A percentile compares a stretch with the other conserved stretches of the same genome.
Conservation (phyloP, 306 rosid species). For the Trifolium fragiferum region DNA sequence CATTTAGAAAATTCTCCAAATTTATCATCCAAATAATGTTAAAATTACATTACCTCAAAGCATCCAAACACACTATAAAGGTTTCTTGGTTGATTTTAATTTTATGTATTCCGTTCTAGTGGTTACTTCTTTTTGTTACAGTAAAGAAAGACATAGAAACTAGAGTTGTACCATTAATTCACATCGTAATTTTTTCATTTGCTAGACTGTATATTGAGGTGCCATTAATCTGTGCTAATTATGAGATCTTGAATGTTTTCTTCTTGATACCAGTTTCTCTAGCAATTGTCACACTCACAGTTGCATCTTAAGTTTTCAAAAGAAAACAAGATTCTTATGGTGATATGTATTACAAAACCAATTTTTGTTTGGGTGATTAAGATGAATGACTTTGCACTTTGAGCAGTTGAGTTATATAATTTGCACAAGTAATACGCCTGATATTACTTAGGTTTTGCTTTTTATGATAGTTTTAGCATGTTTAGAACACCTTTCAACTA, state of each 20-base stretch:
- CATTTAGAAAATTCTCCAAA: too few species aligned
- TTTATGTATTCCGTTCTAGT: constrained; percentile 30
- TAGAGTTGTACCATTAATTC: constrained; percentile 25
- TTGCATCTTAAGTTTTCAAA: not conserved
- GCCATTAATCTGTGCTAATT: not conserved
- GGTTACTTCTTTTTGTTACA: constrained; percentile 23
- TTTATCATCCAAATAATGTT: too few species aligned
- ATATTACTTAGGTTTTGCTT: constrained; percentile 15
- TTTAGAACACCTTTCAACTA: not conserved
- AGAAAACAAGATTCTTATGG: constrained; percentile 21
- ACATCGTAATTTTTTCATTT: not conserved
- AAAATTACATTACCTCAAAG: too few species aligned
- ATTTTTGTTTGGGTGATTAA: constrained; percentile 12
- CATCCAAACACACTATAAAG: too few species aligned
- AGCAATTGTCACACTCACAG: not conserved
- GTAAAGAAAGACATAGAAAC: constrained; percentile 20
- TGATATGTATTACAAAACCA: not conserved
- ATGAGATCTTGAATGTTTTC: constrained; percentile 2
- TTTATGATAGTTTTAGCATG: constrained; percentile 21
- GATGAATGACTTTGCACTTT: constrained; percentile 11
- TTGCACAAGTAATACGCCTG: not conserved
- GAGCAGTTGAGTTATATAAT: constrained; percentile 25
- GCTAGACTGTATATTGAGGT: constrained; percentile 3
- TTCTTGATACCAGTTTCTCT: not conserved
- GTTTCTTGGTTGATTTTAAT: constrained; percentile 32